Evolutionary conservation across 441 rosid genomes (phyloP).

Genomic region (Cnidoscolus chayamansa): DNA sequence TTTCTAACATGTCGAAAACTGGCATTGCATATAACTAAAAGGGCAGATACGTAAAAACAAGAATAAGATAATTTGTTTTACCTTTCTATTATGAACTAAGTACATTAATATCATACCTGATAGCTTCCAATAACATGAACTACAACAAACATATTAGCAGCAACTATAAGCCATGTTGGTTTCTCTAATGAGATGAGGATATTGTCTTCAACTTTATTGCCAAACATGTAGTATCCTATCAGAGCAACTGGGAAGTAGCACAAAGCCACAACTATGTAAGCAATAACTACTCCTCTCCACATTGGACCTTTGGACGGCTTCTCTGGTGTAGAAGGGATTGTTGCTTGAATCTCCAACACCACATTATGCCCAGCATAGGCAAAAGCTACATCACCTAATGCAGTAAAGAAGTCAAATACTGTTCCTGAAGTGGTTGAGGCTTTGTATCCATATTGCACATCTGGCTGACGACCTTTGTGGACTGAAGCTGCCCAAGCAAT

Average conservation of each 20-base stretch:
- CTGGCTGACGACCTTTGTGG: constrained; percentile 28
- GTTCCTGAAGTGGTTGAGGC: constrained; percentile 37
- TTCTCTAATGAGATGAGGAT: constrained; percentile 58
- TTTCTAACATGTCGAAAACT: constrained; percentile 82
- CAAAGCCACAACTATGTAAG: constrained; percentile 62
- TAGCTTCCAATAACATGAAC: constrained; percentile 47
- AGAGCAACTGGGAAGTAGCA: constrained; percentile 88
- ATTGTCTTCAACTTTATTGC: constrained; percentile 64
- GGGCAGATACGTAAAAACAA: background rate
- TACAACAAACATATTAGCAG: constrained; percentile 55
- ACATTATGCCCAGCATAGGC: constrained; percentile 64
- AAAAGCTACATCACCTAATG: constrained; percentile 78
- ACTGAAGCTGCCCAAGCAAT: constrained; percentile 63
- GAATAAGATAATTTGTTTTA: no score
- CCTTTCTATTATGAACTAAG: background rate
- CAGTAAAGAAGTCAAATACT: constrained; percentile 56
- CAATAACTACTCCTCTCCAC: constrained; percentile 82
- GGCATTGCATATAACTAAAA: constrained; percentile 66
- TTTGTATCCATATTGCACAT: constrained; percentile 48
- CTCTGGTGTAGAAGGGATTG: constrained; percentile 80
- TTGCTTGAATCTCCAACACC: constrained; percentile 63
- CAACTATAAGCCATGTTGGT: constrained; percentile 66
- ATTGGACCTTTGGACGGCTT: constrained; percentile 73
- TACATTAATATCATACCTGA: constrained; percentile 41
- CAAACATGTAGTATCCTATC: constrained; percentile 57